Evolutionary conservation across 352 stramenopile genomes (phyloP).

Genomic region (Lagenidium giganteum): DNA sequence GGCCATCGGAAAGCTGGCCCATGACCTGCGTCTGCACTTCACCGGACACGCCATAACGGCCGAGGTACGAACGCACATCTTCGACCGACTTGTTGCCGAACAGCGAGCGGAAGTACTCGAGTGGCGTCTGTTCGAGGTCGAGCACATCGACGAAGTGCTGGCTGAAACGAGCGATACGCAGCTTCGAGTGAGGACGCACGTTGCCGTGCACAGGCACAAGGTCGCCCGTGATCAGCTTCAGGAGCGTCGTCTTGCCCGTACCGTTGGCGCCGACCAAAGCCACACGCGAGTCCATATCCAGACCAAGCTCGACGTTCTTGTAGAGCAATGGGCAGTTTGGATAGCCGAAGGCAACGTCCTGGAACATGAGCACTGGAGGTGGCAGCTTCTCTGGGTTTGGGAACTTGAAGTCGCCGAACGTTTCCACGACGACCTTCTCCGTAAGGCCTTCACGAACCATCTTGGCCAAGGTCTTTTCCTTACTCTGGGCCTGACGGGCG

Average conservation of each 20-base stretch:
- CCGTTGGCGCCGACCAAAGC: constrained; percentile 97
- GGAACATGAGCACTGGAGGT: constrained; percentile 96
- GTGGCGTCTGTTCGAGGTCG: constrained; percentile 91
- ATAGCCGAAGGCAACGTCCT: constrained; percentile 97
- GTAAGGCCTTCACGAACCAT: constrained; percentile 96
- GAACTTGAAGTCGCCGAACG: constrained; percentile 93
- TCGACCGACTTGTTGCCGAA: constrained; percentile 93
- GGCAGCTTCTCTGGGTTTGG: constrained; percentile 93
- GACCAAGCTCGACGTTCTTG: constrained; percentile 91
- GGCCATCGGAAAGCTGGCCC: constrained; percentile 93
- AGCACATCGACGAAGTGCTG: constrained; percentile 99
- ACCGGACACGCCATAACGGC: constrained; percentile 94
- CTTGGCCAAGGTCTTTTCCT: constrained; percentile 98
- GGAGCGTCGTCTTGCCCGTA: constrained; percentile 95
- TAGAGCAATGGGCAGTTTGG: constrained; percentile 90
- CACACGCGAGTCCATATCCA: constrained; percentile 97
- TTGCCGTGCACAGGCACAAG: constrained; percentile 91
- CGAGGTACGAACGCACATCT: constrained; percentile 94
- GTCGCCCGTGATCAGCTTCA: constrained; percentile 98
- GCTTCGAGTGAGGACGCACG: constrained; percentile 94
- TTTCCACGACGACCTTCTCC: constrained; percentile 90
- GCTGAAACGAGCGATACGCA: constrained; percentile 96
- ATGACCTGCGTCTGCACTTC: constrained; percentile 97
- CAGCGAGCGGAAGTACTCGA: constrained; percentile 96
- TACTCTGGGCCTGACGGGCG: constrained; percentile 96